Percentiles rank a stretch among this genome's conserved stretches.
Conservation (phyloP, 2,329 filamentous ascomycete genomes). For the Aspergillus sp. region DNA sequence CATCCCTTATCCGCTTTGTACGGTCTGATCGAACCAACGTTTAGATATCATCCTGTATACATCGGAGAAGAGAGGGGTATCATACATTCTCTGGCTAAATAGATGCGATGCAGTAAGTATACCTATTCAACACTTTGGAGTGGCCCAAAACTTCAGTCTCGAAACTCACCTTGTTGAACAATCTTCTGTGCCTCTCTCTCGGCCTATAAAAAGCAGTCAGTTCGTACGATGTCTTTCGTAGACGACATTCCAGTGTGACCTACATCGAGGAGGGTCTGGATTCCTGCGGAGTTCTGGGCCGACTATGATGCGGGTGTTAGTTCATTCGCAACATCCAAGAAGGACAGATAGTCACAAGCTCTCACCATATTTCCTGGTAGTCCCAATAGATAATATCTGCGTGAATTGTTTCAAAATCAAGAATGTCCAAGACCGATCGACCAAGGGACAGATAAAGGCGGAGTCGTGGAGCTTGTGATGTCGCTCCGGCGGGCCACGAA, state of each 20-base stretch:
- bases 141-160: background rate
- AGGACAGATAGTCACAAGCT: background rate
- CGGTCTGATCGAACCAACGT: slow-evolving; percentile 57
- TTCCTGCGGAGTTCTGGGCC: slow-evolving; percentile 96
- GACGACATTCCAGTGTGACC: slow-evolving; percentile 28
- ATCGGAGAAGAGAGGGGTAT: slow-evolving; percentile 4
- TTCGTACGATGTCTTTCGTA: background rate
- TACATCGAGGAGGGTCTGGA: slow-evolving; percentile 98
- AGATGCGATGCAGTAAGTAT: slow-evolving; percentile 22
- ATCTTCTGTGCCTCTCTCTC: slow-evolving; percentile 99
- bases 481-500: slow-evolving; percentile 16
- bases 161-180: slow-evolving; percentile 77
- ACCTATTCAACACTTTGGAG: background rate
- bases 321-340: slow-evolving; percentile 1
- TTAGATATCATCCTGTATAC: background rate
- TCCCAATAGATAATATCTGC: slow-evolving; percentile 4
- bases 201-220: slow-evolving; percentile 54
- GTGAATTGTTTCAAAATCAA: background rate
- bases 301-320: slow-evolving; percentile 54
- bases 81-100: slow-evolving; percentile 79
- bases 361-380: slow-evolving; percentile 24
- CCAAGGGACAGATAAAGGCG: slow-evolving; percentile 11
- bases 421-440: too few species aligned
- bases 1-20: slow-evolving; percentile 95
- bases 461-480: slow-evolving; percentile 24